These are phyloP conservation scores for Suillus subaureus DNA, from an alignment of 768 basidiomycete genomes.

Conservation along the genomic window DNA sequence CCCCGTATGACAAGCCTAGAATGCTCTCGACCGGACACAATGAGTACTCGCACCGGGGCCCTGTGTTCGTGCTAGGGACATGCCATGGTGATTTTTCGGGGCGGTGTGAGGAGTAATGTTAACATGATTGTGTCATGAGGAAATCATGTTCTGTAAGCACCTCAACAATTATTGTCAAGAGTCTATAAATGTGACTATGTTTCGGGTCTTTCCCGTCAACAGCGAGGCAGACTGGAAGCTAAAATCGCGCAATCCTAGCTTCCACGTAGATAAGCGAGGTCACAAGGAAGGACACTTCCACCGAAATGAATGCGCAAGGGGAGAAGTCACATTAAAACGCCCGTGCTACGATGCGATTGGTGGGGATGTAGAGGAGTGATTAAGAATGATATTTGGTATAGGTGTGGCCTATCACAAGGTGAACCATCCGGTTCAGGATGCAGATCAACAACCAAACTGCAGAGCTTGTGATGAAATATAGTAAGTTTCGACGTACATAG, in stretches of 20 bases:
- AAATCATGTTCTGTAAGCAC: background rate
- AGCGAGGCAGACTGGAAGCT: constrained; percentile 15
- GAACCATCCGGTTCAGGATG: background rate
- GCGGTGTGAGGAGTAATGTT: background rate
- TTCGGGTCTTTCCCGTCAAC: background rate
- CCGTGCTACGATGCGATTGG: constrained; percentile 30
- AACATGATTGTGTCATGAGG: background rate
- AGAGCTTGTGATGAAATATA: background rate
- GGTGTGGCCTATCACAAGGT: background rate
- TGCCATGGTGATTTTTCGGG: background rate
- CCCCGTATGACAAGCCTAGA: background rate
- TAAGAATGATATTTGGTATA: background rate
- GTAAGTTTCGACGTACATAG: constrained; percentile 6
- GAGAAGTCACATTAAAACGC: constrained; percentile 9
- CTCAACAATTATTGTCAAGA: background rate
- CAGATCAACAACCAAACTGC: background rate
- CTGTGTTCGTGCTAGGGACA: background rate
- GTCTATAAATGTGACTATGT: background rate
- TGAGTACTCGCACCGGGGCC: background rate
- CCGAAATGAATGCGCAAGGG: constrained; percentile 18
- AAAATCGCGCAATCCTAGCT: constrained; percentile 20
- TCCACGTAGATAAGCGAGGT: constrained; percentile 12
- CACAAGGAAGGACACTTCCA: constrained; percentile 16
- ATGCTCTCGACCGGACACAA: background rate
- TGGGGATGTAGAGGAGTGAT: constrained; percentile 9